These are phyloP conservation scores for Cryptosporidium xiaoi DNA, from an alignment of 169 alveolate genomes.

Conservation along the genomic window DNA sequence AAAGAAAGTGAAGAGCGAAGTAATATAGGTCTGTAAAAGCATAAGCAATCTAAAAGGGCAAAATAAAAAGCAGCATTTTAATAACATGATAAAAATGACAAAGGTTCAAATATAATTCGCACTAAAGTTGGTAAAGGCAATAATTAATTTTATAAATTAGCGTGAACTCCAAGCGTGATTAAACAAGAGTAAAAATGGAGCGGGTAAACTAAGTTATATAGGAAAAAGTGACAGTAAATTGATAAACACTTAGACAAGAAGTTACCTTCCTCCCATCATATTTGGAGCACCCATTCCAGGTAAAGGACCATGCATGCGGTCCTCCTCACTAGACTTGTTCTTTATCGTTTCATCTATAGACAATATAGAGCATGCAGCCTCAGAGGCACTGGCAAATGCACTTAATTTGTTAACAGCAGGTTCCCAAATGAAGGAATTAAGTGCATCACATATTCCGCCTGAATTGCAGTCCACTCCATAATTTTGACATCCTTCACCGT, in stretches of 20 bases:
- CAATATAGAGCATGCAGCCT: constrained; percentile 96
- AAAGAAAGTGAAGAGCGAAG: too few relatives aligned
- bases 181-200: too few relatives aligned
- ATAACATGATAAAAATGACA: too few relatives aligned
- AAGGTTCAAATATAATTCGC: too few relatives aligned
- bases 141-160: too few relatives aligned
- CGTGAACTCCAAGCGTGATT: too few relatives aligned
- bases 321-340: constrained; percentile 88
- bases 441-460: constrained; percentile 90
- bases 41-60: too few relatives aligned
- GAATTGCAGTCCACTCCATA: constrained; percentile 94
- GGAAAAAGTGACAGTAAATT: too few relatives aligned
- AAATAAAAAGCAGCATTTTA: too few relatives aligned
- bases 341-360: constrained; percentile 97
- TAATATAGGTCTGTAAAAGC: too few relatives aligned
- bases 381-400: constrained; percentile 96
- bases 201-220: too few relatives aligned
- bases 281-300: constrained; percentile 67
- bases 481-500: constrained; percentile 87
- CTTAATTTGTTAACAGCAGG: constrained; percentile 94
- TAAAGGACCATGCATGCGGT: constrained; percentile 70
- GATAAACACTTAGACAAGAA: not conserved
- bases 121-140: too few relatives aligned
- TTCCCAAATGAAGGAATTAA: constrained; percentile 93
- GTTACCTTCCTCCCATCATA: not conserved